A percentile compares a stretch with the other conserved stretches of the same genome.
Conservation (phyloP, 129 eudicot genomes). For the Calendula officinalis region DNA sequence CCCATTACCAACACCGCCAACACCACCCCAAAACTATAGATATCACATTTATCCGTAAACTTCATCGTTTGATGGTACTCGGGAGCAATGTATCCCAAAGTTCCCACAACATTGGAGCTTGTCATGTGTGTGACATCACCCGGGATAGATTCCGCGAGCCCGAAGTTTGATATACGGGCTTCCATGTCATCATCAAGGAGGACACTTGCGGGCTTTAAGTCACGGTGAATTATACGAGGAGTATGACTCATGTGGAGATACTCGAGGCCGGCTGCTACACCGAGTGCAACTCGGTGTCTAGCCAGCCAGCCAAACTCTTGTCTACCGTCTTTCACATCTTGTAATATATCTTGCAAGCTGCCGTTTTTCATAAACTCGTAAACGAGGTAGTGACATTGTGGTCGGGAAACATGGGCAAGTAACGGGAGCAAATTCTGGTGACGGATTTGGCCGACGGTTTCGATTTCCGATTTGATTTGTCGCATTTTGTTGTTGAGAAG, state of each 20-base stretch:
- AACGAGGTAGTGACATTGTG: constrained; percentile 72
- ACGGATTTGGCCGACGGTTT: constrained; percentile 79
- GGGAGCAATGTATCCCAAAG: constrained; percentile 89
- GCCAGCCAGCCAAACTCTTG: constrained; percentile 65
- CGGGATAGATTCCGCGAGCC: constrained; percentile 84
- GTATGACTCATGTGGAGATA: constrained; percentile 66
- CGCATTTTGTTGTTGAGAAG: constrained; percentile 70
- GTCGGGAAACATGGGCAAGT: constrained; percentile 74
- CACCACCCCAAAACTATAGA: constrained; percentile 80
- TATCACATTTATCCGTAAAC: constrained; percentile 83
- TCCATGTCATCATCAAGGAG: constrained; percentile 93
- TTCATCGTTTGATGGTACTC: constrained; percentile 84
- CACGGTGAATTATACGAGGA: constrained; percentile 79
- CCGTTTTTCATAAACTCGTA: constrained; percentile 94
- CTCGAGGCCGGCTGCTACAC: constrained; percentile 82
- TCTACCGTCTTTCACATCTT: constrained; percentile 45
- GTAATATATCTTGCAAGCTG: constrained; percentile 67
- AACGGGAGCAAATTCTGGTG: constrained; percentile 77
- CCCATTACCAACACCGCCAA: constrained; percentile 71
- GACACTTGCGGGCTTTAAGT: constrained; percentile 82
- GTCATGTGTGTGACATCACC: constrained; percentile 64
- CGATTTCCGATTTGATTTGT: constrained; percentile 77
- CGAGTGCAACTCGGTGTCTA: constrained; percentile 54
- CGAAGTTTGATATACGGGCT: constrained; percentile 87
- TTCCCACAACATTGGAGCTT: constrained; percentile 76